phyloP scores from a whole-genome alignment of 2,329 filamentous ascomycete genomes.

The Stagonosporopsis chrysanthemi region DNA sequence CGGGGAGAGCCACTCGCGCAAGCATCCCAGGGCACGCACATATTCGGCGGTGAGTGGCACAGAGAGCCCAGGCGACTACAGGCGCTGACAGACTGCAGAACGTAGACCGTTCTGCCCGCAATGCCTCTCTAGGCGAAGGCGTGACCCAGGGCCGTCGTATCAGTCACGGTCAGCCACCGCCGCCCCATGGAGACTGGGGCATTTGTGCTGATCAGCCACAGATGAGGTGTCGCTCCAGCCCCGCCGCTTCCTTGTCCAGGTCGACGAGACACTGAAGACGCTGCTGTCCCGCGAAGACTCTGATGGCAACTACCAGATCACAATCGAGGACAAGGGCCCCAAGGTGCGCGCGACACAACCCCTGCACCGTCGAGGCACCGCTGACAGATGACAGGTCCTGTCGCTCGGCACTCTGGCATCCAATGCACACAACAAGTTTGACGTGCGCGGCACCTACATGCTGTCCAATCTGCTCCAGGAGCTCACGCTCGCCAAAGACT shows the following conservation, averaged over 20 bases:
- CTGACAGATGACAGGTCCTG: slow-evolving; percentile 66
- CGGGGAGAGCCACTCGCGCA: slow-evolving; percentile 58
- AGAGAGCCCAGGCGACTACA: not conserved
- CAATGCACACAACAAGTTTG: slow-evolving; percentile 84
- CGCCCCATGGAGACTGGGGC: not conserved
- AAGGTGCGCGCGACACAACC: slow-evolving; percentile 65
- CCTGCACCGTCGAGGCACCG: not conserved
- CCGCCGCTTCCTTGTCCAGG: slow-evolving; percentile 84
- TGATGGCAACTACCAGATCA: slow-evolving; percentile 95
- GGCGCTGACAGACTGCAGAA: slow-evolving; percentile 32
- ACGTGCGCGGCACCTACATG: slow-evolving; percentile 96
- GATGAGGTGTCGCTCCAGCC: slow-evolving; percentile 75
- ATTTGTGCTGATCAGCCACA: slow-evolving; percentile 49
- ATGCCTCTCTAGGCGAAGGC: slow-evolving; percentile 37
- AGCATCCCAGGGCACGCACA: slow-evolving; percentile 59
- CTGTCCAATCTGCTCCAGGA: slow-evolving; percentile 96
- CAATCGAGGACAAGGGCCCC: slow-evolving; percentile 92
- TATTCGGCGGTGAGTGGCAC: slow-evolving; percentile 61
- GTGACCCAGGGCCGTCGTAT: slow-evolving; percentile 44
- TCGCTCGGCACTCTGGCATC: slow-evolving; percentile 85
- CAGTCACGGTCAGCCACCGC: slow-evolving; percentile 46
- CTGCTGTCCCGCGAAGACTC: slow-evolving; percentile 89
- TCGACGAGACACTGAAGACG: slow-evolving; percentile 81
- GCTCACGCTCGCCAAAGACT: slow-evolving; percentile 88
- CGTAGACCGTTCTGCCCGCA: slow-evolving; percentile 42